Conservation (phyloP, 2,329 filamentous ascomycete genomes). For the Stagonosporopsis vannaccii region DNA sequence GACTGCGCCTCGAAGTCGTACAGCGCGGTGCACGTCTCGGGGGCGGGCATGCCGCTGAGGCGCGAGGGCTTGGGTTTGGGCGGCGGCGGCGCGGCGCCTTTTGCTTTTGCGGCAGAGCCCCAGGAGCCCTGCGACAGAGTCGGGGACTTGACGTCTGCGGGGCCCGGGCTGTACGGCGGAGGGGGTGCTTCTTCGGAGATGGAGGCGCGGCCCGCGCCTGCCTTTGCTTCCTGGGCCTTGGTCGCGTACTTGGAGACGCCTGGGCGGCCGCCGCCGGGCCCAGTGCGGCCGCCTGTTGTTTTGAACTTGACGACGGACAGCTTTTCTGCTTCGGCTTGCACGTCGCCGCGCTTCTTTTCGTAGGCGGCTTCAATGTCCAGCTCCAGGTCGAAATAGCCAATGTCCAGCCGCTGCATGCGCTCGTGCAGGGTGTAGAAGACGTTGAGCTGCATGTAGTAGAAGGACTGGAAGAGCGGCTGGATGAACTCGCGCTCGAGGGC, state of each 20-base stretch:
- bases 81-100: constrained; percentile 58
- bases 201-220: constrained; percentile 41
- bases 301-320: constrained; percentile 91
- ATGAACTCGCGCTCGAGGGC: constrained; percentile 92
- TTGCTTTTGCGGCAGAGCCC: constrained; percentile 56
- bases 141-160: constrained; percentile 17
- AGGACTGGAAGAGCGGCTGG: constrained; percentile 94
- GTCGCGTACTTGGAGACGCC: constrained; percentile 49
- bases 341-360: constrained; percentile 84
- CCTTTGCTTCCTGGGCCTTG: constrained; percentile 50
- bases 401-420: constrained; percentile 96
- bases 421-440: constrained; percentile 99
- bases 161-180: constrained; percentile 51
- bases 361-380: constrained; percentile 93
- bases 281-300: constrained; percentile 72
- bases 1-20: constrained; percentile 98
- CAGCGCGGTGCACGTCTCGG: constrained; percentile 85
- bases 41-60: constrained; percentile 69
- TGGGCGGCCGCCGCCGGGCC: constrained; percentile 27
- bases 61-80: constrained; percentile 72
- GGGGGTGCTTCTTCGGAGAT: constrained; percentile 44
- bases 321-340: constrained; percentile 83
- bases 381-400: constrained; percentile 95
- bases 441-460: constrained; percentile 99
- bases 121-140: constrained; percentile 49